These are phyloP conservation scores for Escallonia rubra DNA, from an alignment of 129 eudicot genomes.

Conservation along the genomic window DNA sequence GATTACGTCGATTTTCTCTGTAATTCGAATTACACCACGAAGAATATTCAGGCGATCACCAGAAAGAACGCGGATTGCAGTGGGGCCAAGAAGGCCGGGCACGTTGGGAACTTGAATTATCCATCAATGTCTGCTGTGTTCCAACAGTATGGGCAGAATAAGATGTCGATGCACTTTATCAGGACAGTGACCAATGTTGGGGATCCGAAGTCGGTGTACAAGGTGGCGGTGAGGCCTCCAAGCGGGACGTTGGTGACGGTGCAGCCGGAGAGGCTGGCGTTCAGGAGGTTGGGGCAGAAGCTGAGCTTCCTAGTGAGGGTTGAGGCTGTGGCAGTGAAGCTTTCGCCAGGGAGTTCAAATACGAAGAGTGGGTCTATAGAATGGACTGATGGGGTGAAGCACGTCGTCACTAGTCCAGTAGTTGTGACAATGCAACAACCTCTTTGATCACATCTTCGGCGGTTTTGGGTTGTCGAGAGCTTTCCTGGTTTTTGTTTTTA, in stretches of 20 bases:
- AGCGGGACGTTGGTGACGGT: slow-evolving; percentile 62
- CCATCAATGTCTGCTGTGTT: slow-evolving; percentile 70
- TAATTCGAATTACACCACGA: slow-evolving; percentile 61
- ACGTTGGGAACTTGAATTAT: slow-evolving; percentile 72
- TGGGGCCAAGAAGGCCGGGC: slow-evolving; percentile 69
- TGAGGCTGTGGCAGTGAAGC: slow-evolving; percentile 42
- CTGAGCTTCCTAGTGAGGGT: slow-evolving; percentile 76
- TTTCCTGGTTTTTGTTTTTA: neutral
- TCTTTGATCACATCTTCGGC: slow-evolving; percentile 7
- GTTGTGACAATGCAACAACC: slow-evolving; percentile 88
- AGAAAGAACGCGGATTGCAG: slow-evolving; percentile 54
- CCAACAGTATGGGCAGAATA: slow-evolving; percentile 63
- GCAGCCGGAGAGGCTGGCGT: slow-evolving; percentile 57
- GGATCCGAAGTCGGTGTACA: slow-evolving; percentile 52
- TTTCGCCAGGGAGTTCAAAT: slow-evolving; percentile 66
- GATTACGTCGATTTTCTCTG: slow-evolving; percentile 82
- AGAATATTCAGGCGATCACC: slow-evolving; percentile 62
- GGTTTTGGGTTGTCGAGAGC: neutral
- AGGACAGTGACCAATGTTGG: slow-evolving; percentile 81
- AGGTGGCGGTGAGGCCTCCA: slow-evolving; percentile 46
- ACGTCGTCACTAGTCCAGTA: slow-evolving; percentile 64
- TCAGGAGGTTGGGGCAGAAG: slow-evolving; percentile 75
- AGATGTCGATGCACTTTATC: slow-evolving; percentile 73
- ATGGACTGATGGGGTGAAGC: slow-evolving; percentile 81
- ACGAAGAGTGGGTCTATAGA: slow-evolving; percentile 58